A percentile compares a stretch with the other conserved stretches of the same genome.
Evolutionary conservation across 495 filamentous ascomycete genomes (phyloP).

Genomic region (Extremus antarcticus): DNA sequence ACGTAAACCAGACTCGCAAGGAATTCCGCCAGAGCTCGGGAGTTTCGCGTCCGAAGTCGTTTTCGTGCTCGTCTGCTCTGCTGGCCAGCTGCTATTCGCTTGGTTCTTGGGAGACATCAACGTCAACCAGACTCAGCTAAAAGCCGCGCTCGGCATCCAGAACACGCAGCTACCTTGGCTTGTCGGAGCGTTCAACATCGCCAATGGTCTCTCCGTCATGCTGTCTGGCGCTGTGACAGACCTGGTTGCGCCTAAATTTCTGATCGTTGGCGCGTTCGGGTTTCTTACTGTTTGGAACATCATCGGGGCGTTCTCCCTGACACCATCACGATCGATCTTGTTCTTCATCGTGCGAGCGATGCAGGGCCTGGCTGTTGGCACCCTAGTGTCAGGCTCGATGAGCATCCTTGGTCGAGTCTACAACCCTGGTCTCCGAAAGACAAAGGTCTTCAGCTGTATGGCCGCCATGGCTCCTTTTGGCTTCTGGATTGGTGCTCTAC

Average conservation of each 20-base stretch:
- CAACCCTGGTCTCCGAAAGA: slow-evolving; percentile 15
- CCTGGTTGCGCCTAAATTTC: slow-evolving; percentile 31
- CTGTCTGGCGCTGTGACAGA: slow-evolving; percentile 37
- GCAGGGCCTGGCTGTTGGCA: slow-evolving; percentile 17
- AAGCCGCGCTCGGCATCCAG: slow-evolving; percentile 29
- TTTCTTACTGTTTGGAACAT: slow-evolving; percentile 38
- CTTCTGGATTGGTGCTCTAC: slow-evolving; percentile 12
- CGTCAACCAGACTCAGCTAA: slow-evolving; percentile 31
- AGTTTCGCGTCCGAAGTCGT: slow-evolving; percentile 32
- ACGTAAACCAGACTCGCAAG: slow-evolving; percentile 18
- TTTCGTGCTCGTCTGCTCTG: slow-evolving; percentile 36
- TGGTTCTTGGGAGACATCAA: slow-evolving; percentile 36
- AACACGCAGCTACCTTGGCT: slow-evolving; percentile 37
- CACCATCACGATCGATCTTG: slow-evolving; percentile 14
- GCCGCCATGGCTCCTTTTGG: slow-evolving; percentile 14
- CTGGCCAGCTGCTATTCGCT: slow-evolving; percentile 38
- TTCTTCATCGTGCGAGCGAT: slow-evolving; percentile 17
- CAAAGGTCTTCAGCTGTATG: slow-evolving; percentile 11
- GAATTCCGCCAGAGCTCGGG: slow-evolving; percentile 30
- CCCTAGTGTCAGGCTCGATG: slow-evolving; percentile 12
- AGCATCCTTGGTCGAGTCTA: slow-evolving; percentile 19
- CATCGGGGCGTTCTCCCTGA: slow-evolving; percentile 32
- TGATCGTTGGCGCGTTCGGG: slow-evolving; percentile 37
- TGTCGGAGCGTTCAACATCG: slow-evolving; percentile 32
- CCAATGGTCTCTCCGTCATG: slow-evolving; percentile 37